Evolutionary conservation across 2,329 filamentous ascomycete species (phyloP).

Genomic region (Immersiporthe knoxdaviesiana): DNA sequence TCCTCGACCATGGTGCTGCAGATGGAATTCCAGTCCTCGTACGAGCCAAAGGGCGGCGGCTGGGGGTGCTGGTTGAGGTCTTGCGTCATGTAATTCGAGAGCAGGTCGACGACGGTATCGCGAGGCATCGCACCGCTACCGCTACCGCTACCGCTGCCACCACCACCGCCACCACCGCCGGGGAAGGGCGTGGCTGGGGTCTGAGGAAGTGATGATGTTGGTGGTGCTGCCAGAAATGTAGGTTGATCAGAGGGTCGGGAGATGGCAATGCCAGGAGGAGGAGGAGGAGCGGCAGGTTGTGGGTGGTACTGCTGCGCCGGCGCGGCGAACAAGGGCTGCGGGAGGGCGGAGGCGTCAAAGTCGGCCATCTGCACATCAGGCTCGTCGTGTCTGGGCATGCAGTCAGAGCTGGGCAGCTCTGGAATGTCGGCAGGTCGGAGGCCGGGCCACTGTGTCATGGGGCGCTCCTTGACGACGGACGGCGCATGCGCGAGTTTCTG

Average conservation of each 20-base stretch:
- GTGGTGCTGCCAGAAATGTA: slow-evolving; percentile 6
- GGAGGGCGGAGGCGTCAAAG: slow-evolving; percentile 26
- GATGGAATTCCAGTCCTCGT: slow-evolving; percentile 28
- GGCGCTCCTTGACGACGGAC: slow-evolving; percentile 21
- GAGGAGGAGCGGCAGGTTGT: neutral
- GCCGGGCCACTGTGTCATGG: slow-evolving; percentile 27
- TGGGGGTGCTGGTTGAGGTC: slow-evolving; percentile 15
- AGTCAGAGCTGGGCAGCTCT: slow-evolving; percentile 20
- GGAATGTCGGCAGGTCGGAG: slow-evolving; percentile 13
- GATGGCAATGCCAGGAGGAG: slow-evolving; percentile 23
- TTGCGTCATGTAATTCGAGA: slow-evolving; percentile 22
- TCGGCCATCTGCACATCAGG: slow-evolving; percentile 20
- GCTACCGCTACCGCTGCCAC: too few relatives aligned
- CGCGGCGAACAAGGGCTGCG: slow-evolving; percentile 25
- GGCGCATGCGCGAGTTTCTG: slow-evolving; percentile 23
- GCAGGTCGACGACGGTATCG: slow-evolving; percentile 28
- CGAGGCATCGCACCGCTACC: slow-evolving; percentile 18
- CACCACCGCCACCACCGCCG: neutral
- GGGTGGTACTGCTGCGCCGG: slow-evolving; percentile 11
- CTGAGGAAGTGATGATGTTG: slow-evolving; percentile 14
- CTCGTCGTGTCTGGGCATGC: slow-evolving; percentile 18
- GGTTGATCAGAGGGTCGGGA: slow-evolving; percentile 22
- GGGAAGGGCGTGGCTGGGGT: slow-evolving; percentile 24
- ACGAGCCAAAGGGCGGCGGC: slow-evolving; percentile 19
- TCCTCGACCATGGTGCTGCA: slow-evolving; percentile 29